Conservation (phyloP, 139 green algal species). For the Chlorella sp. region DNA sequence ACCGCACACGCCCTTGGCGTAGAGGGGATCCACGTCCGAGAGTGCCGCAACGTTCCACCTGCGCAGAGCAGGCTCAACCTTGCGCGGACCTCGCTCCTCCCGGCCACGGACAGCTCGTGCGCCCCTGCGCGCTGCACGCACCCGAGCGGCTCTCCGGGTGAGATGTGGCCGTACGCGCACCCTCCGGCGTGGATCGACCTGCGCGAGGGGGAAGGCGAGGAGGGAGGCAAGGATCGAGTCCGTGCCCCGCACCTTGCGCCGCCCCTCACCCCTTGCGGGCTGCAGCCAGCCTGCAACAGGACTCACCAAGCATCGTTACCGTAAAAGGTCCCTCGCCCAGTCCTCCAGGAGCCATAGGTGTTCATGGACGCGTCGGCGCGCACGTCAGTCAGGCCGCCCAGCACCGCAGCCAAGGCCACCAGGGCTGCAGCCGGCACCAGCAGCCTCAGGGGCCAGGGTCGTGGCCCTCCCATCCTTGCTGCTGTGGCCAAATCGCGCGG, state of each 20-base stretch:
- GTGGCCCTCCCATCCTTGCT: no score
- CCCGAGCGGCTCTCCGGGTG: not conserved
- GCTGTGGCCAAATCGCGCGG: no score
- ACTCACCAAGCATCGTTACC: not conserved
- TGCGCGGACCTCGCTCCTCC: no score
- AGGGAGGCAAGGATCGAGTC: no score
- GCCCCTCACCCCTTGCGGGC: no score
- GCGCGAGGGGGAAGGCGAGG: not conserved
- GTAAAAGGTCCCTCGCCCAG: not conserved
- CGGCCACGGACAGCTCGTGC: not conserved
- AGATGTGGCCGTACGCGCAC: conserved; percentile 8
- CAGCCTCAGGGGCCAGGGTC: no score
- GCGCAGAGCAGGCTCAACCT: not conserved
- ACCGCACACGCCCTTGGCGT: conserved; percentile 10
- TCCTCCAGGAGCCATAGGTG: not conserved
- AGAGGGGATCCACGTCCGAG: not conserved
- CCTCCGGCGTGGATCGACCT: conserved; percentile 2
- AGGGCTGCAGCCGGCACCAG: no score
- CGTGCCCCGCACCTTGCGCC: no score
- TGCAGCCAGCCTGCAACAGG: no score
- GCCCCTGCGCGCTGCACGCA: not conserved
- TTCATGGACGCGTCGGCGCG: no score
- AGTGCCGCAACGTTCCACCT: not conserved
- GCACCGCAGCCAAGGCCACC: no score
- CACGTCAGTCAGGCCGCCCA: no score